A percentile compares a stretch with the other conserved stretches of the same genome.
Evolutionary conservation across 306 rosid genomes (phyloP).

Genomic region (Gynostemma pentaphyllum): DNA sequence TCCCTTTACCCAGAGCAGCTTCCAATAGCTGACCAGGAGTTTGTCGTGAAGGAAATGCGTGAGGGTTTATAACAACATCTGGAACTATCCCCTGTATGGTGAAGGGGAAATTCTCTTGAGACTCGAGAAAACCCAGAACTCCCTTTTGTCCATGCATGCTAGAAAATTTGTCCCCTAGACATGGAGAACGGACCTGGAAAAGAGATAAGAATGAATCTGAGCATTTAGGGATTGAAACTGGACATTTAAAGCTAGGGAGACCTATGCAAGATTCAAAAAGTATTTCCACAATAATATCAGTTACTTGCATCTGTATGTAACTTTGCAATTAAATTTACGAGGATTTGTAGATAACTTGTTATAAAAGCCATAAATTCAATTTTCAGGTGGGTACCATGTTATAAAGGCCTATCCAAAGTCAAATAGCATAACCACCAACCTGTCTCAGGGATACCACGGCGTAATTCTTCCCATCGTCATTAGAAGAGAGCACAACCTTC

Average conservation of each 20-base stretch:
- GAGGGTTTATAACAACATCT: slow-evolving; percentile 90
- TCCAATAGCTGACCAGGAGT: slow-evolving; percentile 97
- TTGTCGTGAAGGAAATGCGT: slow-evolving; percentile 95
- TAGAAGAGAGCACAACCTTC: slow-evolving; percentile 84
- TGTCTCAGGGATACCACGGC: slow-evolving; percentile 89
- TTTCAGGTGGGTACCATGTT: not conserved
- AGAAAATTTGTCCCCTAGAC: slow-evolving; percentile 94
- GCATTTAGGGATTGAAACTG: not conserved
- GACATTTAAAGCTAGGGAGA: not conserved
- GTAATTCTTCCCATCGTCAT: slow-evolving; percentile 87
- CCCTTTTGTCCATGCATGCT: slow-evolving; percentile 99
- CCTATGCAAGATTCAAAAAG: not conserved
- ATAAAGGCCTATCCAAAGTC: not conserved
- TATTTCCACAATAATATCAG: not conserved
- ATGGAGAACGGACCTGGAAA: slow-evolving; percentile 79
- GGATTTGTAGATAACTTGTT: not conserved
- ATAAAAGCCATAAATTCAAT: not conserved
- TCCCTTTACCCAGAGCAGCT: slow-evolving; percentile 94
- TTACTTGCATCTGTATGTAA: not conserved
- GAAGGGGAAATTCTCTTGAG: slow-evolving; percentile 89
- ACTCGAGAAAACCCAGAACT: slow-evolving; percentile 84
- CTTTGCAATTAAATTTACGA: not conserved
- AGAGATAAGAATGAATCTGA: not conserved
- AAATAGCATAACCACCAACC: slow-evolving; percentile 28
- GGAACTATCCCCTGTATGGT: slow-evolving; percentile 91